Percentiles rank a stretch among this genome's conserved stretches.
Evolutionary conservation across 768 basidiomycete genomes (phyloP).

Genomic region (Leucogyrophana mollusca): DNA sequence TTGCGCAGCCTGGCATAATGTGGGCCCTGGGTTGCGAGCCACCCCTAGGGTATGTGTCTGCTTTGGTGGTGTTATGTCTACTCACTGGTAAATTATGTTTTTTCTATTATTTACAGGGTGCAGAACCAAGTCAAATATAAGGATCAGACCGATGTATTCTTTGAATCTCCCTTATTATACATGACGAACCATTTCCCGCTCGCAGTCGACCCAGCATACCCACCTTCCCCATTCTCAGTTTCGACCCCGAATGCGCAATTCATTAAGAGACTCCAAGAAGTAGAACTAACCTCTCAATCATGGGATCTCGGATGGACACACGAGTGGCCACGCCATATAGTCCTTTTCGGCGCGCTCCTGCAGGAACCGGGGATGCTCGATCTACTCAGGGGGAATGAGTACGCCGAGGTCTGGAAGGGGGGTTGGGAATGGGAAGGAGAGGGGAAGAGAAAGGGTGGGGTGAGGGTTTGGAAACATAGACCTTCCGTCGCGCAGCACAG

Average conservation of each 20-base stretch:
- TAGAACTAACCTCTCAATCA: conserved; percentile 24
- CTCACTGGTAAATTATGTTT: conserved; percentile 9
- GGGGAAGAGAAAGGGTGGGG: conserved; percentile 61
- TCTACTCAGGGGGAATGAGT: conserved; percentile 54
- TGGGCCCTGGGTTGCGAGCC: conserved; percentile 96
- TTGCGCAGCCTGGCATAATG: conserved; percentile 50
- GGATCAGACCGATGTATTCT: conserved; percentile 86
- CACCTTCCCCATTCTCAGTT: conserved; percentile 54
- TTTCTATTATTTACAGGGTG: conserved; percentile 32
- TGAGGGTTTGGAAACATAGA: conserved; percentile 61
- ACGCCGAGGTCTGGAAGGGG: conserved; percentile 58
- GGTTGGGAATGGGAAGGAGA: conserved; percentile 77
- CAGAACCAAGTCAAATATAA: conserved; percentile 56
- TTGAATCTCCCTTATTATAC: conserved; percentile 65
- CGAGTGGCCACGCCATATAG: conserved; percentile 78
- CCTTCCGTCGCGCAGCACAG: no score
- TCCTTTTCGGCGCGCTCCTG: conserved; percentile 82
- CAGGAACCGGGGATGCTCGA: conserved; percentile 45
- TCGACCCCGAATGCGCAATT: conserved; percentile 46
- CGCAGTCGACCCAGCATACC: conserved; percentile 60
- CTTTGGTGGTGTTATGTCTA: not conserved
- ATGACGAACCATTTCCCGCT: conserved; percentile 66
- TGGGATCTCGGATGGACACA: conserved; percentile 53
- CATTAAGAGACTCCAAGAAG: conserved; percentile 17
- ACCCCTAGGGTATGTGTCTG: conserved; percentile 66